Base-by-base conservation (phyloP, 257 asterid genomes). In the Striga asiatica region DNA sequence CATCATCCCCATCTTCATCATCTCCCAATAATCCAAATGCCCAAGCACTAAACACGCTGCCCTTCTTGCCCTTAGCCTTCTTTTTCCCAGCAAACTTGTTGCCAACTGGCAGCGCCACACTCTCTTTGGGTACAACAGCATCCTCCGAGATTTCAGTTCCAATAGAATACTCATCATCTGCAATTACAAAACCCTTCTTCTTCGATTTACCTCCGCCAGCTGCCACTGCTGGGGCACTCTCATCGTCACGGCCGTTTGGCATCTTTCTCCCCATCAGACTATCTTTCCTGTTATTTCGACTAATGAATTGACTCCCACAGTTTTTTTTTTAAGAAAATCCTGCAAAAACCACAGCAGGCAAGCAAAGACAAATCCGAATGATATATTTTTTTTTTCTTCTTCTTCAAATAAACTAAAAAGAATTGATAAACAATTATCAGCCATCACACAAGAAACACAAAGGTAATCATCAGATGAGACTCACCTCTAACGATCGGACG, bases 241-340 rank as follows among this genome's bases (percentile, higher is more conserved):
- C 95, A 45, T 81, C 89, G 6, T 75, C 88, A 2, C 75, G 79
- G 23, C 62, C 64, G 7, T 69, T 56, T 21, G 78, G 73, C 77
- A 82, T 91, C 85, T 91, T 91, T 68, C 79, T 77, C 70, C 93
- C 98, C 98, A 89, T 86, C 50, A n/a, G 29, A 61, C 65, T 27
- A n/a, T 16, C 46, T 42, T 50, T 34, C 8, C 14, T 2, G 73
- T 28, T 23, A 50, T 66, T 54, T 70, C 81, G 63, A 71, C 81
- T 50, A 53, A 73, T 66, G 62, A 42, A 24, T 34, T 11, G 50
- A 51, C 28, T 45, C 60, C 62, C 47, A 43, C 51, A 24, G 50
- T 49, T 31, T 61, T 71, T n/a, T n/a, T n/a, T n/a, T n/a, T n/a
- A n/a, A n/a, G 18, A 35, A 63, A 52, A 22, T 34, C 67, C 66